Percentiles rank a stretch among this genome's conserved stretches.
phyloP scores from a whole-genome alignment of 371 early-diverging fungal species.

The Zancudomyces culisetae region DNA sequence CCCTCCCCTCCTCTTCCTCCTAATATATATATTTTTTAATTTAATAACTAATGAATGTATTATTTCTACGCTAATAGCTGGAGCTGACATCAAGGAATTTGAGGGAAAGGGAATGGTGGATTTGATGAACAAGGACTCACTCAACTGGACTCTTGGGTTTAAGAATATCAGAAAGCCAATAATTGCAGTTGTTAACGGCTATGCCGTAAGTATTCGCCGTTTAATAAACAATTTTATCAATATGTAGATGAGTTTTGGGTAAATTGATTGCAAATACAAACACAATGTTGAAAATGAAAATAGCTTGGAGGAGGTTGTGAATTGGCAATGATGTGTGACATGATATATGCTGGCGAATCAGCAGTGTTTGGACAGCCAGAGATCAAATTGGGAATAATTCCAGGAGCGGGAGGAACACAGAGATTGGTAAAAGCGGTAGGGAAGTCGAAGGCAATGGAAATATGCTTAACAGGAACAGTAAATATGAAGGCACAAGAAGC shows the following conservation, averaged over 20 bases:
- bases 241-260: slow-evolving; percentile 28
- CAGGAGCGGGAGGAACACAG: slow-evolving; percentile 75
- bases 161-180: slow-evolving; percentile 81
- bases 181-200: slow-evolving; percentile 94
- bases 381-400: slow-evolving; percentile 91
- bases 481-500: slow-evolving; percentile 82
- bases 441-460: slow-evolving; percentile 97
- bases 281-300: slow-evolving; percentile 5
- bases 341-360: slow-evolving; percentile 94
- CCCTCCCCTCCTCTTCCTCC: no score
- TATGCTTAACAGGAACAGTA: slow-evolving; percentile 69
- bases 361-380: slow-evolving; percentile 97
- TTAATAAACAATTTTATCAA: no score
- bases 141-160: slow-evolving; percentile 76
- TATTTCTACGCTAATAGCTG: no score
- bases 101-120: slow-evolving; percentile 57
- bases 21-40: background rate
- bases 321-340: slow-evolving; percentile 97
- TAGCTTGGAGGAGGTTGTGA: slow-evolving; percentile 94
- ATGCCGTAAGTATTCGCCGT: slow-evolving; percentile 40
- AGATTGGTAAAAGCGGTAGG: slow-evolving; percentile 87
- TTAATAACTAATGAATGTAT: background rate
- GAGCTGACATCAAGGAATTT: slow-evolving; percentile 98
- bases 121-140: slow-evolving; percentile 71
- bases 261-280: background rate